phyloP scores from a whole-genome alignment of 768 basidiomycete genomes.

The Pisolithus albus region DNA sequence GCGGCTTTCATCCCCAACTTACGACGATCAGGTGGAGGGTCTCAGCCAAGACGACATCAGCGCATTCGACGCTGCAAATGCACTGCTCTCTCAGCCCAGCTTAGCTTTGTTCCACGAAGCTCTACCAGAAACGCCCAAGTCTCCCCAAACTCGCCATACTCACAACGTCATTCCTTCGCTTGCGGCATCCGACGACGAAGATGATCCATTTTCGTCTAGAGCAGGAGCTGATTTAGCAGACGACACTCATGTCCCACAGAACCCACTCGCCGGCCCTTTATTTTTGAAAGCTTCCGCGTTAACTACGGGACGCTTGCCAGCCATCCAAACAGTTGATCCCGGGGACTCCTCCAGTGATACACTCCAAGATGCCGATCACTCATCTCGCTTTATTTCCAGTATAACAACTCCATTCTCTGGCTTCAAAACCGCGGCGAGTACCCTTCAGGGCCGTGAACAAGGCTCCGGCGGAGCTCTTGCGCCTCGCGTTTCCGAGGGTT shows the following conservation, averaged over 20 bases:
- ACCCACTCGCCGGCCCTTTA: constrained; percentile 11
- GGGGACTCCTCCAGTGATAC: constrained; percentile 33
- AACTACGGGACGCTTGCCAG: neutral
- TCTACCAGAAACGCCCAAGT: neutral
- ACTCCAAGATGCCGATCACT: constrained; percentile 35
- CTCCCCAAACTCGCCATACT: neutral
- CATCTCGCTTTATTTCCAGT: constrained; percentile 44
- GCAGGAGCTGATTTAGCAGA: neutral
- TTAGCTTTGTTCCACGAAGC: neutral
- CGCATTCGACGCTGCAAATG: constrained; percentile 49
- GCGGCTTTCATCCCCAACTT: constrained; percentile 60
- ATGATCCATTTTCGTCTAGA: constrained; percentile 16
- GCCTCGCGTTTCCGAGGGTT: constrained; percentile 21
- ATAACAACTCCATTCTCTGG: constrained; percentile 22
- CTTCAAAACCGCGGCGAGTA: constrained; percentile 33
- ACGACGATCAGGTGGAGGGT: constrained; percentile 46
- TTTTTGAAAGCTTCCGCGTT: constrained; percentile 15
- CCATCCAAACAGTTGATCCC: neutral
- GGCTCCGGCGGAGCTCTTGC: constrained; percentile 11
- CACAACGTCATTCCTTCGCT: neutral
- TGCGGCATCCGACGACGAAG: constrained; percentile 8
- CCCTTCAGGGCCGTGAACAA: neutral
- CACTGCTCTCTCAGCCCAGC: constrained; percentile 34
- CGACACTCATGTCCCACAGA: neutral
- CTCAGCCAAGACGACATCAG: constrained; percentile 50